Conservation (phyloP, 495 filamentous ascomycete species). For the Annulohypoxylon moriforme region DNA sequence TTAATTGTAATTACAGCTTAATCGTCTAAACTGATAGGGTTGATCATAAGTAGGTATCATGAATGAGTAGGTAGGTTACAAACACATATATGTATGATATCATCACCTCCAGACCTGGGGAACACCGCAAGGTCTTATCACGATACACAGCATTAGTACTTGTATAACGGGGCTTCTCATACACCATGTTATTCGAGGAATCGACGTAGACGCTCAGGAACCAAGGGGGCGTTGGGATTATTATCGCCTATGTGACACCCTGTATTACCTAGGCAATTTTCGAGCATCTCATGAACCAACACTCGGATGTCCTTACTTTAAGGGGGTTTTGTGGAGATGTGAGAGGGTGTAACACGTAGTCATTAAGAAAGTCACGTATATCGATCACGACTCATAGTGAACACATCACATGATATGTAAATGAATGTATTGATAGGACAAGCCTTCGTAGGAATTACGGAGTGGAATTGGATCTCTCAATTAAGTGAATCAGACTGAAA, state of each 20-base stretch:
- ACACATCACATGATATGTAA: background rate
- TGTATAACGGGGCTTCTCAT: background rate
- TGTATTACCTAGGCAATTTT: background rate
- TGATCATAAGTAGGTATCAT: background rate
- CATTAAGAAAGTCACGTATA: background rate
- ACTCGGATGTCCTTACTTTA: background rate
- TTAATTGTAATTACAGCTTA: no score
- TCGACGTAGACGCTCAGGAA: background rate
- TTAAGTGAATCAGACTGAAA: constrained; percentile 13
- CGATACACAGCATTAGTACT: background rate
- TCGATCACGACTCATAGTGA: background rate
- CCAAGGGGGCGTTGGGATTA: background rate
- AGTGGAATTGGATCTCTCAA: constrained; percentile 28
- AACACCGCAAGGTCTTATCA: background rate
- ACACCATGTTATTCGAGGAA: background rate
- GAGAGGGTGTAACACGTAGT: no score
- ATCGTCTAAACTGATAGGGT: no score
- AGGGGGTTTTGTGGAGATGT: background rate
- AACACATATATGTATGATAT: background rate
- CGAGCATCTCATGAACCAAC: background rate
- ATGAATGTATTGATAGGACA: constrained; percentile 4
- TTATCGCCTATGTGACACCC: background rate
- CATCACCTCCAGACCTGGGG: background rate
- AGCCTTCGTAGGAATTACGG: background rate
- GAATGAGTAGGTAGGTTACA: no score